These are phyloP conservation scores for Saururus chinensis DNA, from an alignment of 164 flowering plant genomes.

Conservation along the genomic window DNA sequence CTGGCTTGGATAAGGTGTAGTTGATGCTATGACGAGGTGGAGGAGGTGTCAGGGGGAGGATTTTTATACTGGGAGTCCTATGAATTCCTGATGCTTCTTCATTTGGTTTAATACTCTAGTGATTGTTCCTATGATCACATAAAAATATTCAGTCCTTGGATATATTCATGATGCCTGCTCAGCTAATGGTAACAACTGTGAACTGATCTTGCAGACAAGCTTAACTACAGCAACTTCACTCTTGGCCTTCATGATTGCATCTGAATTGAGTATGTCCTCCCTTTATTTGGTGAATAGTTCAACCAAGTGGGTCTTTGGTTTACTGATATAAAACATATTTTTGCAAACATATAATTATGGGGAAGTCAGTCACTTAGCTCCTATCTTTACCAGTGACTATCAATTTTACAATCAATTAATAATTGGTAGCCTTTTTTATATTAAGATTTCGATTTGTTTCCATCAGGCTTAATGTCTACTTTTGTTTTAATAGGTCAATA, in stretches of 20 bases:
- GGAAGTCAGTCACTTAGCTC: too few relatives aligned
- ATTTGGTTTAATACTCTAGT: too few relatives aligned
- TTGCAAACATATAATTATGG: too few relatives aligned
- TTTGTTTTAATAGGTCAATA: conserved; percentile 11
- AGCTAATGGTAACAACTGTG: not conserved
- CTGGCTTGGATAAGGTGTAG: too few relatives aligned
- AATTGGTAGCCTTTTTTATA: not conserved
- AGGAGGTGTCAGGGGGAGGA: too few relatives aligned
- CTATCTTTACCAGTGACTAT: not conserved
- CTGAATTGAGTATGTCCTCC: conserved; percentile 14
- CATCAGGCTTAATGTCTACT: not conserved
- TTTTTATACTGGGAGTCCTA: too few relatives aligned
- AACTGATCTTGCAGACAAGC: conserved; percentile 12
- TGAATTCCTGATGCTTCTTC: too few relatives aligned
- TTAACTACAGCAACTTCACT: conserved; percentile 17
- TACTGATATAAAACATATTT: too few relatives aligned
- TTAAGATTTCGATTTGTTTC: not conserved
- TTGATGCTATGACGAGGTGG: too few relatives aligned
- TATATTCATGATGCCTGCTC: too few relatives aligned
- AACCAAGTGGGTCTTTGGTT: not conserved
- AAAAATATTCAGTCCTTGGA: too few relatives aligned
- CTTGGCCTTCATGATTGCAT: conserved; percentile 15
- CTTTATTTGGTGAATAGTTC: not conserved
- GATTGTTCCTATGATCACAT: too few relatives aligned
- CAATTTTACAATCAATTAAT: not conserved